Conservation (phyloP, 1,139 yeast species). For the Lodderomyces oxycetoniae region DNA sequence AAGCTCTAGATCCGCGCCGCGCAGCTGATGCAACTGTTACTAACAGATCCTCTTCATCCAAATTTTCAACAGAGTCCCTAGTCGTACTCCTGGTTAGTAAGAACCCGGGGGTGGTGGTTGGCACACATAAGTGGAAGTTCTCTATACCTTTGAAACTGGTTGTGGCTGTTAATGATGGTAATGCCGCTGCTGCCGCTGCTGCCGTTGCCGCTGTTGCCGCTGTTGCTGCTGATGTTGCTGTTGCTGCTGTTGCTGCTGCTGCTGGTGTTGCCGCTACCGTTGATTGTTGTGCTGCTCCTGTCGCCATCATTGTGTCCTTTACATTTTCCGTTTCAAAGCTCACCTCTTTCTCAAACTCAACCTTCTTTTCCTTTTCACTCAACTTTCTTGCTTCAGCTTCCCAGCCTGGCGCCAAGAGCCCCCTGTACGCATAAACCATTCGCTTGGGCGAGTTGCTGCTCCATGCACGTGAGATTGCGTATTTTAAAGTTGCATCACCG, state of each 20-base stretch:
- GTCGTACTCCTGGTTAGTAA: too few species aligned
- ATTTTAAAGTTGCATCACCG: slow-evolving; percentile 67
- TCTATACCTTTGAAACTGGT: too few species aligned
- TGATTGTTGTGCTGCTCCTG: slow-evolving; percentile 16
- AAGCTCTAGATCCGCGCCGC: slow-evolving; percentile 65
- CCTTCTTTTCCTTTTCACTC: slow-evolving; percentile 29
- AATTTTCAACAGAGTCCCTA: too few species aligned
- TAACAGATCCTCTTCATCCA: too few species aligned
- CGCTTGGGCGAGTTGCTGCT: slow-evolving; percentile 83
- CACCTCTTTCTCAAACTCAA: slow-evolving; percentile 8
- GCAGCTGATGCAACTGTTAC: slow-evolving; percentile 82
- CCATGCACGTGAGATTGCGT: slow-evolving; percentile 81
- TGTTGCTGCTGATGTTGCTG: slow-evolving; percentile 12
- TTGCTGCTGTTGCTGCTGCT: not conserved
- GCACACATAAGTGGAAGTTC: too few species aligned
- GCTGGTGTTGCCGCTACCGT: slow-evolving; percentile 15
- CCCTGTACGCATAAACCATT: slow-evolving; percentile 83
- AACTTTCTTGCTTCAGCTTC: slow-evolving; percentile 63
- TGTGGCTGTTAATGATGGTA: not conserved
- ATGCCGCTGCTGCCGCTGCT: slow-evolving; percentile 23
- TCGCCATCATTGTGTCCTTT: slow-evolving; percentile 2
- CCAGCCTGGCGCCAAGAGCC: slow-evolving; percentile 66
- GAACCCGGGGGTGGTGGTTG: too few species aligned
- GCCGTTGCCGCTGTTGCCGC: slow-evolving; percentile 6
- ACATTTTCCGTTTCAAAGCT: slow-evolving; percentile 7